Conservation (phyloP, 305 asterid species). For the Fraxinus albicans region DNA sequence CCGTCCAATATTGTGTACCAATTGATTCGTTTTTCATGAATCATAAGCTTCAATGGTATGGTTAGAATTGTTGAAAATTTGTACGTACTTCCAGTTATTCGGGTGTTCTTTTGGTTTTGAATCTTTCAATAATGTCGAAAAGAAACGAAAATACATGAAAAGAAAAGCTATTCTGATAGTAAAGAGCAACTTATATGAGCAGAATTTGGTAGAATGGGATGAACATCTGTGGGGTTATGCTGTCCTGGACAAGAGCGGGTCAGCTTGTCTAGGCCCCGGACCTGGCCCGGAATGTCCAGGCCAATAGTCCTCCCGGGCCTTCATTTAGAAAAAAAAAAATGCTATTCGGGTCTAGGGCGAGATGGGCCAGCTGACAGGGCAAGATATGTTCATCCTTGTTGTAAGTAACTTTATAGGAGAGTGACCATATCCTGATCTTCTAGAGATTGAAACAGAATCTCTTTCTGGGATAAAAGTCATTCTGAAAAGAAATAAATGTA, state of each 20-base stretch:
- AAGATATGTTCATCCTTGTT: too few relatives aligned
- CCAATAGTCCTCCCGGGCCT: not conserved
- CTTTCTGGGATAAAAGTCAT: too few relatives aligned
- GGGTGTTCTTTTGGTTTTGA: not conserved
- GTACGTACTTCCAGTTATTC: not conserved
- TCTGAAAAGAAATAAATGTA: too few relatives aligned
- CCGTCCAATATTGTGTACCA: not conserved
- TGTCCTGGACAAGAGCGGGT: not conserved
- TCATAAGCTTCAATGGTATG: too few relatives aligned
- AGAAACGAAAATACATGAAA: not conserved
- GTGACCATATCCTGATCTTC: too few relatives aligned
- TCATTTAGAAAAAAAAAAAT: too few relatives aligned
- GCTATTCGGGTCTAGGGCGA: too few relatives aligned
- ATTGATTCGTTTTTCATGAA: not conserved
- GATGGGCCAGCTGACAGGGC: too few relatives aligned
- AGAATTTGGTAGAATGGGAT: conserved; percentile 57
- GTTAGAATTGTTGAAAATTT: not conserved
- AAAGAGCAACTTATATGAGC: conserved; percentile 30
- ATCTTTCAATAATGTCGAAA: not conserved
- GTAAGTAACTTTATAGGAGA: too few relatives aligned
- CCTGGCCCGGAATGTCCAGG: not conserved
- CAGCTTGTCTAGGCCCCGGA: not conserved
- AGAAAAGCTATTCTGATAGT: conserved; percentile 8
- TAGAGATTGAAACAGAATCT: too few relatives aligned
- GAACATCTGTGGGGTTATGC: conserved; percentile 31